These are phyloP conservation scores for Taphrina betulina DNA, from an alignment of 1,139 yeast genomes.

Conservation along the genomic window DNA sequence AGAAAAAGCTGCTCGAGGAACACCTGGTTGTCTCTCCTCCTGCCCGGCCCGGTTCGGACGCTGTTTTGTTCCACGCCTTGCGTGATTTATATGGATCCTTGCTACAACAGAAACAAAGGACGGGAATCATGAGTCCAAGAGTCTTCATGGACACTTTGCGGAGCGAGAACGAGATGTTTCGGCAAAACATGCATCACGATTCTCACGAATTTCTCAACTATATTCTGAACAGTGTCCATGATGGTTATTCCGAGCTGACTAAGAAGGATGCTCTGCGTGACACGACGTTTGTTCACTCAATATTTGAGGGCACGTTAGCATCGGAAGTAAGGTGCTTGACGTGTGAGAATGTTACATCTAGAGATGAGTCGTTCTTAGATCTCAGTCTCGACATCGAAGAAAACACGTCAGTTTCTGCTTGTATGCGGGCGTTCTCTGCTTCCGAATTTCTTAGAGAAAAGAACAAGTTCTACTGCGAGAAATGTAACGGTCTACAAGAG, in stretches of 20 bases:
- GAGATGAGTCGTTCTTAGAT: slow-evolving; percentile 85
- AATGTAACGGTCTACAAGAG: slow-evolving; percentile 86
- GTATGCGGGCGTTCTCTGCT: slow-evolving; percentile 76
- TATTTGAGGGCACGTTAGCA: slow-evolving; percentile 82
- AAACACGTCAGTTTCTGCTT: slow-evolving; percentile 69
- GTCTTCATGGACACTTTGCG: slow-evolving; percentile 72
- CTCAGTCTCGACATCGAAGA: slow-evolving; percentile 81
- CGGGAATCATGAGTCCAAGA: slow-evolving; percentile 83
- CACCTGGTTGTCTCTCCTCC: slow-evolving; percentile 41
- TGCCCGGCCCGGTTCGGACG: slow-evolving; percentile 52
- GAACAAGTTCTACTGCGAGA: slow-evolving; percentile 90
- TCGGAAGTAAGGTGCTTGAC: slow-evolving; percentile 87
- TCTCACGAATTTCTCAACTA: slow-evolving; percentile 95
- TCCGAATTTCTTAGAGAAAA: slow-evolving; percentile 82
- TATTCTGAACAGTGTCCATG: slow-evolving; percentile 76
- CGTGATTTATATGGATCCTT: slow-evolving; percentile 85
- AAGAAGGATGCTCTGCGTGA: slow-evolving; percentile 25
- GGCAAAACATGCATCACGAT: slow-evolving; percentile 95
- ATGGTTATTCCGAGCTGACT: slow-evolving; percentile 52
- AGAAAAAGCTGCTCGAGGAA: slow-evolving; percentile 25
- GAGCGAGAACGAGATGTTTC: slow-evolving; percentile 64
- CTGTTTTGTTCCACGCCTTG: slow-evolving; percentile 66
- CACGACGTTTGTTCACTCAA: slow-evolving; percentile 51
- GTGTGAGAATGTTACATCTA: slow-evolving; percentile 80
- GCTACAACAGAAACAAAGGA: slow-evolving; percentile 64